Conservation (phyloP, 2,329 filamentous ascomycete genomes). For the Aspergillus awamori region DNA sequence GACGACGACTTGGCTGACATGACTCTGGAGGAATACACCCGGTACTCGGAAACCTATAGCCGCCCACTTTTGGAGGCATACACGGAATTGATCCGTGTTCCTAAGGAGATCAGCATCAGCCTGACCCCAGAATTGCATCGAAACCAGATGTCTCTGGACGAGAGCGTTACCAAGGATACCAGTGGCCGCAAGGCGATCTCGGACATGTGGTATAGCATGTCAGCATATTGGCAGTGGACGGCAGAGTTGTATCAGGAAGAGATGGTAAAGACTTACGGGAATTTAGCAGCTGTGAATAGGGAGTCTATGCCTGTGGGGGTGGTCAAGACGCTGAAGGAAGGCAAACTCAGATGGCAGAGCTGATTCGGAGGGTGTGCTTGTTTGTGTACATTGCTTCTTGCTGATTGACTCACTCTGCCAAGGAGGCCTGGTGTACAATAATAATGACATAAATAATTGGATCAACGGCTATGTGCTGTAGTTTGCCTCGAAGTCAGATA, state of each 20-base stretch:
- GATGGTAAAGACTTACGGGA: constrained; percentile 45
- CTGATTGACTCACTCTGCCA: background rate
- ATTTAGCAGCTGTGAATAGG: constrained; percentile 44
- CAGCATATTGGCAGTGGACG: constrained; percentile 48
- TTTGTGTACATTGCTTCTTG: background rate
- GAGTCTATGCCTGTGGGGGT: constrained; percentile 49
- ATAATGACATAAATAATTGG: background rate
- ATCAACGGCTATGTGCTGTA: constrained; percentile 11
- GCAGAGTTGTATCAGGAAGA: constrained; percentile 45
- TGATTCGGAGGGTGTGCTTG: constrained; percentile 21
- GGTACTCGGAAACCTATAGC: constrained; percentile 40
- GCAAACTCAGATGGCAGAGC: constrained; percentile 46
- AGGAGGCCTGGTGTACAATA: background rate
- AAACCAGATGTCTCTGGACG: constrained; percentile 25
- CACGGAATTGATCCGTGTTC: constrained; percentile 33
- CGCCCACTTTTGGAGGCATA: constrained; percentile 36
- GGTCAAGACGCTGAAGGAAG: constrained; percentile 45
- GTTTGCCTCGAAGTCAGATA: constrained; percentile 26
- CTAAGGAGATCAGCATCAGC: constrained; percentile 35
- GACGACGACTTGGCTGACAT: constrained; percentile 27
- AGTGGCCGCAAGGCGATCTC: constrained; percentile 24
- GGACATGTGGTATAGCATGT: constrained; percentile 37
- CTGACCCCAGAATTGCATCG: constrained; percentile 32
- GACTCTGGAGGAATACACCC: constrained; percentile 44
- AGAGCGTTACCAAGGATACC: constrained; percentile 5